Percentiles rank a stretch among this genome's conserved stretches.
phyloP scores from a whole-genome alignment of 306 rosid species.

The Biancaea sappan region DNA sequence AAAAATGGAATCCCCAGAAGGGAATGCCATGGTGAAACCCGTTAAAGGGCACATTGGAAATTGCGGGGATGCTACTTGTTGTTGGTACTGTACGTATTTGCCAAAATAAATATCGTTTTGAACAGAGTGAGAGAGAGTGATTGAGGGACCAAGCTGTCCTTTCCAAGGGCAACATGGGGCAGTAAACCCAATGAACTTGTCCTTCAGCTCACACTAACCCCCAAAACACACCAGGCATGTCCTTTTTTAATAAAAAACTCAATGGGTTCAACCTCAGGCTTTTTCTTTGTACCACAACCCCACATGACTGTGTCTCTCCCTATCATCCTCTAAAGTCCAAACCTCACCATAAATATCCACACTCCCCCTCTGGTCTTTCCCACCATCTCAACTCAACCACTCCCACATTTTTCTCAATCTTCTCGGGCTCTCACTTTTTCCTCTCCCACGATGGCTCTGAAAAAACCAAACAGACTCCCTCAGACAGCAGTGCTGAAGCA shows the following conservation, averaged over 20 bases:
- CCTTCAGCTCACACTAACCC: slow-evolving; percentile 34
- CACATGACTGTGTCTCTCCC: slow-evolving; percentile 51
- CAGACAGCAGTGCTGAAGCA: slow-evolving; percentile 79
- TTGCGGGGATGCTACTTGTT: slow-evolving; percentile 49
- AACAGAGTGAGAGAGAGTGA: neutral
- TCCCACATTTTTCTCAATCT: neutral
- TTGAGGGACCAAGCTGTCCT: slow-evolving; percentile 65
- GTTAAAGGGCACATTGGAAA: slow-evolving; percentile 43
- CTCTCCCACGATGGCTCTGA: slow-evolving; percentile 56
- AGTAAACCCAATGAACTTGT: slow-evolving; percentile 42
- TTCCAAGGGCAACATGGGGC: slow-evolving; percentile 43
- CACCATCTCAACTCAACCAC: neutral
- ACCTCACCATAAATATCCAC: slow-evolving; percentile 62
- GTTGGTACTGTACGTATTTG: neutral
- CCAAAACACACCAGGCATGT: slow-evolving; percentile 33
- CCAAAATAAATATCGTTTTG: neutral
- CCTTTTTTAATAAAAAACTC: no score
- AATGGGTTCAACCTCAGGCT: slow-evolving; percentile 1
- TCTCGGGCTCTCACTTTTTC: neutral
- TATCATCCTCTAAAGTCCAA: slow-evolving; percentile 20
- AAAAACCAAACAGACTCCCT: slow-evolving; percentile 54
- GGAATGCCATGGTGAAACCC: neutral
- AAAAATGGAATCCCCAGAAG: slow-evolving; percentile 20
- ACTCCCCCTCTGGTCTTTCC: slow-evolving; percentile 10
- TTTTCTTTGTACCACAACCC: slow-evolving; percentile 53